Conservation (phyloP, 1,284 basidiomycete genomes). For the Caloboletus inedulis region DNA sequence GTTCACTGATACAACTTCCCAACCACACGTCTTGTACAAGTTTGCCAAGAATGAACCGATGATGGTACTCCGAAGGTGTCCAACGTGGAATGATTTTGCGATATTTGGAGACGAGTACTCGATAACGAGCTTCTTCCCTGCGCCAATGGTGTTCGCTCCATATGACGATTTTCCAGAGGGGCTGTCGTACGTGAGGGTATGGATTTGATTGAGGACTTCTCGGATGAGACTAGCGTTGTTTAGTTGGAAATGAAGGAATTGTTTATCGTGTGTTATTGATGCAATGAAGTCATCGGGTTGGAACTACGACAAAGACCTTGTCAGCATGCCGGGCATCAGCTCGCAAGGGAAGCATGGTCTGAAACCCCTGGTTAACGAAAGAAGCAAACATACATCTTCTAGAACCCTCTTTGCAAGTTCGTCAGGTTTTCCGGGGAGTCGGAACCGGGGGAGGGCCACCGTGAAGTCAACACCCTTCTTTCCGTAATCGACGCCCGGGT, state of each 20-base stretch:
- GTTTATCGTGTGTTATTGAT: constrained; percentile 65
- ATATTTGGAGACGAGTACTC: constrained; percentile 98
- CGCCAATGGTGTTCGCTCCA: constrained; percentile 71
- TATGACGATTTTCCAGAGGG: constrained; percentile 59
- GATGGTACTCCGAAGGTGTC: constrained; percentile 95
- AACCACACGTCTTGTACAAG: constrained; percentile 90
- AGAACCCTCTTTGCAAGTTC: constrained; percentile 76
- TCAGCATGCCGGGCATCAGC: constrained; percentile 1
- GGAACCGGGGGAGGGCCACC: constrained; percentile 88
- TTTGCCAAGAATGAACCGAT: constrained; percentile 95
- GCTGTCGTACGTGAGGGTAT: constrained; percentile 64
- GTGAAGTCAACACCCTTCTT: constrained; percentile 94
- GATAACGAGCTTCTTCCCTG: constrained; percentile 77
- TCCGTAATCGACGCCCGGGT: constrained; percentile 82
- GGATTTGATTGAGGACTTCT: constrained; percentile 79
- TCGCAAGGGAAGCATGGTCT: not conserved
- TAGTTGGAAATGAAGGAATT: constrained; percentile 82
- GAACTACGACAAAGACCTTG: constrained; percentile 45
- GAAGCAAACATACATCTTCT: constrained; percentile 54
- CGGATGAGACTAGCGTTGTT: constrained; percentile 72
- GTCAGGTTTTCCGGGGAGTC: constrained; percentile 80
- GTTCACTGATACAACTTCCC: constrained; percentile 90
- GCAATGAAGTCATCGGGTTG: constrained; percentile 66
- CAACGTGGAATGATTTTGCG: constrained; percentile 98
- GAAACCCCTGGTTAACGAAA: not conserved